Evolutionary conservation across 169 alveolate genomes (phyloP), one percentile per base, ranked within the genome.

Genomic region (Cryptosporidium canis): DNA sequence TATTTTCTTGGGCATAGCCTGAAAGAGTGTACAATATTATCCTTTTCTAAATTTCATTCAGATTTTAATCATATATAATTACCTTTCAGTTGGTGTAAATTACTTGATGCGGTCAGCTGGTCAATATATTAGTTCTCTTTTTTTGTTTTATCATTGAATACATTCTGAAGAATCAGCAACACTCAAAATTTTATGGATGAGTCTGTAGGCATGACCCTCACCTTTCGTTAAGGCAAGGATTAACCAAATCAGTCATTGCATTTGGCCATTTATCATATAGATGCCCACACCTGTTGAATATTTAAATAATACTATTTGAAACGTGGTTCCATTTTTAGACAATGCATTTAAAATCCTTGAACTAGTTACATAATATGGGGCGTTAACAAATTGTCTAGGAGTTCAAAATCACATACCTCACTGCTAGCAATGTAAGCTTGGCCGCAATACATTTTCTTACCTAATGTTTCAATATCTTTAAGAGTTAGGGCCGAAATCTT

Each of bases 231-330:
- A 48, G 5, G 65, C 44, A 27, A 67, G 83, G 48, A 61, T 45
- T 41, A 68, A 68, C 27, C 92, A 83, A 29, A 84, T 44, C 51
- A 3, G 92, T 87, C 37, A 61, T 66, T 16, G 83, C 91, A 4
- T 70, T 29, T 5, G 91, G 47, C 91, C 92, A 84, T 21, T 41
- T n/a, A 27, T 37, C 83, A 66, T 66, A 65, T 16, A 66, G 29
- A 66, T 39, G 4, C 61, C 35, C 18, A 66, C 41, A 41, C 4
- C n/a, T 66, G 9, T 11, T 35, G 9, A 12, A 29, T 61, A 18
- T 12, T 61, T 21, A 16, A 31, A 16, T 0, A 61, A 61, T 29
- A 61, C 2, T 12, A 21, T 1, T 61, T 29, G 47, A 61, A 35
- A 31, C 12, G 31, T 61, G 3, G 3, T 16, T 61, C 8, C 47